A percentile compares a stretch with the other conserved stretches of the same genome.
Evolutionary conservation across 2,329 filamentous ascomycete species (phyloP).

Genomic region (Tolypocladium pustulatum): DNA sequence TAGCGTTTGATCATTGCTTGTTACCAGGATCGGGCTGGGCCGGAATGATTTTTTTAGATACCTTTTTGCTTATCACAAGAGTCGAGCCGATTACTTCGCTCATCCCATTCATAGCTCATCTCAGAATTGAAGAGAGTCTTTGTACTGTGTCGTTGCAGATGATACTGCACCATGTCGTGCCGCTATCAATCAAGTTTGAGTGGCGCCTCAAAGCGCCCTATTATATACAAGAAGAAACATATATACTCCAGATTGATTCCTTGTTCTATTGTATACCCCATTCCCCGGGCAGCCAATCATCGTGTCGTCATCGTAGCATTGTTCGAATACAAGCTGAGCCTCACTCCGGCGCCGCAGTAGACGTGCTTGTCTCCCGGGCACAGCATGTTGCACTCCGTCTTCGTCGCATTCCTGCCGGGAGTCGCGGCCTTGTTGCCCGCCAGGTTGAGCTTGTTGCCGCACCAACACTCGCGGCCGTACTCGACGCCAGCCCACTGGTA

Average conservation of each 20-base stretch:
- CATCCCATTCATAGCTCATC: too few species aligned
- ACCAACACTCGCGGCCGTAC: conserved; percentile 28
- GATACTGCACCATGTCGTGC: neutral
- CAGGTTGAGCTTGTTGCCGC: conserved; percentile 19
- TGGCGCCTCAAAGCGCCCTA: neutral
- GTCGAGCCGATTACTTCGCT: neutral
- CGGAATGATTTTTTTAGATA: neutral
- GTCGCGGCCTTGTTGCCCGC: conserved; percentile 10
- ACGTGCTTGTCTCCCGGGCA: conserved; percentile 22
- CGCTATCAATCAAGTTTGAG: neutral
- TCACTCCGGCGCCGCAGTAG: conserved; percentile 19
- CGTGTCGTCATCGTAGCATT: neutral
- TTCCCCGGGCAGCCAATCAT: too few species aligned
- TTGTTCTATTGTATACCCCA: neutral
- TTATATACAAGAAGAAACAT: neutral
- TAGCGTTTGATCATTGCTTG: neutral
- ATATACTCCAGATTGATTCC: neutral
- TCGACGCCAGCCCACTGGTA: conserved; percentile 26
- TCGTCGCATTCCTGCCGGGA: conserved; percentile 18
- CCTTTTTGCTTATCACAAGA: neutral
- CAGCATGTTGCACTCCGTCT: conserved; percentile 18
- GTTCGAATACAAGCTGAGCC: conserved; percentile 20
- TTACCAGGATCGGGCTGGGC: too few species aligned
- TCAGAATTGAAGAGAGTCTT: neutral
- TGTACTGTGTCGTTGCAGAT: neutral